Base-by-base conservation (phyloP, 139 green algal species). In the Picochlorum sp. region DNA sequence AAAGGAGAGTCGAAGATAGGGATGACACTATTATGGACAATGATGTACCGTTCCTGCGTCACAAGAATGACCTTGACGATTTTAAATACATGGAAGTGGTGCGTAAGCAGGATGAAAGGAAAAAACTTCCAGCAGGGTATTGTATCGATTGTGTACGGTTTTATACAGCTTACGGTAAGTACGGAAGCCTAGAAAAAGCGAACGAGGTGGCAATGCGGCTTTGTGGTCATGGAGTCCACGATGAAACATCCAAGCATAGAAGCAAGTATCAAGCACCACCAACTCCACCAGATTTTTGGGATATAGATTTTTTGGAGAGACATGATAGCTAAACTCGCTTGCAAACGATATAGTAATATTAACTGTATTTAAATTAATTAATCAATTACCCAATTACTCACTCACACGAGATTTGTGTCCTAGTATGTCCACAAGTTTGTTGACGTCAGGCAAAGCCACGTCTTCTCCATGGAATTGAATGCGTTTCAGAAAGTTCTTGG, bases 51-150 rank as follows among this genome's bases (percentile, higher is more conserved):
- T n/a, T n/a, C n/a, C n/a, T n/a, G n/a, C n/a, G 39, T n/a, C n/a
- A n/a, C n/a, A n/a, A n/a, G n/a, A 56, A 56, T 5, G 44, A 53
- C 20, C 65, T 33, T 33, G 16, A 20, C 5, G 55, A 14, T 13
- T 61, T 50, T 61, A 78, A 78, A 35, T 78, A 79, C 50, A 57
- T 63, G 30, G 73, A 74, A 14, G 69, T 81, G 28, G 58, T 81
- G 13, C 47, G 75, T 7, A 63, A 57, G 8, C 72, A 73, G 51
- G 57, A 51, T 6, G 73, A 76, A 16, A 52, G 75, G 2, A 63
- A 64, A 33, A 58, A 33, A n/a, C 57, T 83, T 31, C 59, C 61
- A 59, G 75, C 63, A 2, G 45, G 68, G 7, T 59, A 71, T 16
- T 83, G 75, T 64, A 12, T 39, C 33, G 59, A 78, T 52, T 83